These are phyloP conservation scores for Sporothrix inflata DNA, from an alignment of 2,329 filamentous ascomycete species.

Conservation along the genomic window DNA sequence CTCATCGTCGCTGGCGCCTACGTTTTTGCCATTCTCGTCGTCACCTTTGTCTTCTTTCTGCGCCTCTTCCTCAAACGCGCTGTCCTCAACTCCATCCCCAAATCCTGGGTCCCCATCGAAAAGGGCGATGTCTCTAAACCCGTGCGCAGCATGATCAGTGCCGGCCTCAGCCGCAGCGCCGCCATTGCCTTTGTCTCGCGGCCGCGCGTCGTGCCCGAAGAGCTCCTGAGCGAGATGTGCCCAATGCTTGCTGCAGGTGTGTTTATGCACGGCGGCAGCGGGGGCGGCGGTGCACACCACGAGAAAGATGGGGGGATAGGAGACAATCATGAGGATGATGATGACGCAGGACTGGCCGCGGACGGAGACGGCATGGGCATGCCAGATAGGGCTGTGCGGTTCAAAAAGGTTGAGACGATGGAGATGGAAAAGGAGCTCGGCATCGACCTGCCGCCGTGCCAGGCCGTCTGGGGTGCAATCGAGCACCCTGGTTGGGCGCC, in stretches of 20 bases:
- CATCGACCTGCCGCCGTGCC: conserved; percentile 54
- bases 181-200: conserved; percentile 77
- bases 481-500: conserved; percentile 88
- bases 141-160: conserved; percentile 75
- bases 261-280: conserved; percentile 10
- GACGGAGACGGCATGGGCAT: conserved; percentile 8
- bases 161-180: conserved; percentile 74
- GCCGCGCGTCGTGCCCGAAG: conserved; percentile 59
- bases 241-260: conserved; percentile 8
- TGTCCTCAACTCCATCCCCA: conserved; percentile 80
- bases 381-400: conserved; percentile 2
- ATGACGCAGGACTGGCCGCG: background rate
- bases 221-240: conserved; percentile 32
- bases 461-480: conserved; percentile 76
- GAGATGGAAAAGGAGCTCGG: conserved; percentile 40
- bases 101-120: conserved; percentile 82
- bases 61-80: conserved; percentile 86
- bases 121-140: conserved; percentile 77
- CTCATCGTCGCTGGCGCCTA: conserved; percentile 80
- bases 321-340: background rate
- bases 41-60: conserved; percentile 76
- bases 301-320: background rate
- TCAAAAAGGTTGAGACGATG: conserved; percentile 33
- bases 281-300: background rate
- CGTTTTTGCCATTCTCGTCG: conserved; percentile 69